A percentile compares a stretch with the other conserved stretches of the same genome.
Evolutionary conservation across 2,329 filamentous ascomycete genomes (phyloP).

Genomic region (Aureobasidium sp.): DNA sequence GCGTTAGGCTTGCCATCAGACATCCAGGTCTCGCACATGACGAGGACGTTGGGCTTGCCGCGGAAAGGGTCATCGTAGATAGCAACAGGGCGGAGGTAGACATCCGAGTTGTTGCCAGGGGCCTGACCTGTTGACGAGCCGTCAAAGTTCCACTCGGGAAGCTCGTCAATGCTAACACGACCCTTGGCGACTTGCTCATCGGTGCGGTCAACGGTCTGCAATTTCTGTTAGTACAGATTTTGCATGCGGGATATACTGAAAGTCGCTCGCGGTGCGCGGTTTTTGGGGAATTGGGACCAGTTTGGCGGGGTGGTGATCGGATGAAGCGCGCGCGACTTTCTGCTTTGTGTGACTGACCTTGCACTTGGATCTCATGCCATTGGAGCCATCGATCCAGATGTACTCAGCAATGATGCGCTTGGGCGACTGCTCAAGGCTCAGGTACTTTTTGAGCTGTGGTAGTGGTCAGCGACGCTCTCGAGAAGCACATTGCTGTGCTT

Average conservation of each 20-base stretch:
- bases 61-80: constrained; percentile 92
- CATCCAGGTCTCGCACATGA: constrained; percentile 92
- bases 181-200: constrained; percentile 32
- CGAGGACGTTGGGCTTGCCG: constrained; percentile 80
- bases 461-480: constrained; percentile 13
- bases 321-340: neutral
- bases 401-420: constrained; percentile 76
- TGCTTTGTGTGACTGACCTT: constrained; percentile 57
- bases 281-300: neutral
- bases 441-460: constrained; percentile 78
- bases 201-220: constrained; percentile 55
- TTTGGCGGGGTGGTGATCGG: neutral
- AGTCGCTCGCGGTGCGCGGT: constrained; percentile 1
- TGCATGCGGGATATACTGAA: neutral
- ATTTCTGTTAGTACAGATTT: neutral
- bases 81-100: constrained; percentile 87
- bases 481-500: constrained; percentile 10
- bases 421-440: constrained; percentile 65
- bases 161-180: constrained; percentile 43
- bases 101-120: constrained; percentile 90
- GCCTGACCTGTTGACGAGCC: constrained; percentile 90
- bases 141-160: constrained; percentile 74
- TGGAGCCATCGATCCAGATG: constrained; percentile 84
- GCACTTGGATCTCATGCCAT: constrained; percentile 86
- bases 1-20: constrained; percentile 93